Base-by-base conservation (phyloP, 1,139 yeast species). In the Petasospora fabianii region DNA sequence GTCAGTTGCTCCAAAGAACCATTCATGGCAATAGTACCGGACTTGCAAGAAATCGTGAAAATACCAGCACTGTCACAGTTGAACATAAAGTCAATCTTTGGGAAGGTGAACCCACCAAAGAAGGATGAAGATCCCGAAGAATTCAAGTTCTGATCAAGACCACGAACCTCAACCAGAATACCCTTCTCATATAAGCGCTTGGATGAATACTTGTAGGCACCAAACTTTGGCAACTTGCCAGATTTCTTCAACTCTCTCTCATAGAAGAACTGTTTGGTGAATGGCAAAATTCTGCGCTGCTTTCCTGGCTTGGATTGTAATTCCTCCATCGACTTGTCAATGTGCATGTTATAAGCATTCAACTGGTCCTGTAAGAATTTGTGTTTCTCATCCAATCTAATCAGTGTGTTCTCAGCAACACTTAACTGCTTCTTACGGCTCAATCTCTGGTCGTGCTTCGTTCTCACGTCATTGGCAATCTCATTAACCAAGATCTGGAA, bases 401-500 rank as follows among this genome's bases (percentile, higher is more conserved):
- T 64, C 41, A 84, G 59, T 0, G 95, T 82, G 31, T 72, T 75
- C 27, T 69, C 61, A 3, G 90, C 80, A 18, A 77, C 67, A 15
- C 68, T 69, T 43, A 85, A 64, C 54, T 87, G 95, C 27, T 74
- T 69, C 38, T 71, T 69, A 20, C 95, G 69, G 27, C 74, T 68
- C 13, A 73, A 60, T 44, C 95, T 72, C 46, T 84, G 84, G 40
- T 78, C 75, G 48, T 81, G 80, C 54, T 88, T 88, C 29, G 86
- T 78, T 54, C 81, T 80, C 51, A 92, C 87, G 50, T 94, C 97
- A 38, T 74, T 65, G 0, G 96, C 96, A 46, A 92, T 83, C 46
- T 84, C 87, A 56, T 88, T 88, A 43, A 92, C 64, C 19, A 92
- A 60, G 18, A 75, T 80, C 58, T 92, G 98, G 59, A 82, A 87